Evolutionary conservation across 225 moss, liverwort and hornwort genomes (phyloP).

Genomic region (Pseudisothecium myosuroides): DNA sequence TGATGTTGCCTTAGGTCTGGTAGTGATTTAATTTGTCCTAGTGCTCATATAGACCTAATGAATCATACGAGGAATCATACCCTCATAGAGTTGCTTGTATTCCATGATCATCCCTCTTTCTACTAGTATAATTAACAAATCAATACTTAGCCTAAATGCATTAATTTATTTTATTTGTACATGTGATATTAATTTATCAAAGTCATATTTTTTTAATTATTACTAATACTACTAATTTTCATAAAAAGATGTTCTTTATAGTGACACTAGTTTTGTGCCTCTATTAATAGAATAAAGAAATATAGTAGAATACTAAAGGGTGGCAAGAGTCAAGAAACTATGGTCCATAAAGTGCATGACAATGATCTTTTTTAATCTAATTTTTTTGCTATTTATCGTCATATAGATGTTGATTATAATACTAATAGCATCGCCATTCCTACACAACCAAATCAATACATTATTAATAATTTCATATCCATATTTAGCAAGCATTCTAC

Average conservation of each 20-base stretch:
- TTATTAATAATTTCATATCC: background rate
- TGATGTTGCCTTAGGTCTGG: accelerated
- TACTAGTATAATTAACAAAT: background rate
- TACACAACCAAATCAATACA: background rate
- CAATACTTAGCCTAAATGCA: background rate
- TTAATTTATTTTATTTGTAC: background rate
- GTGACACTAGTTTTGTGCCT: background rate
- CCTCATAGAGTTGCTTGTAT: background rate
- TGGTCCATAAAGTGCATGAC: background rate
- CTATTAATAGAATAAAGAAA: background rate
- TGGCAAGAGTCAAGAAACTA: background rate
- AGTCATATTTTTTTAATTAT: accelerated
- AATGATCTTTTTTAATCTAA: accelerated
- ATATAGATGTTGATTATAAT: background rate
- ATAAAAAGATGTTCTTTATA: too few relatives aligned
- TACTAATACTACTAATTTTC: background rate
- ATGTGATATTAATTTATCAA: background rate
- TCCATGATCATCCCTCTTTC: too few relatives aligned
- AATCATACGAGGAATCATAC: background rate
- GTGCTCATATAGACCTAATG: background rate
- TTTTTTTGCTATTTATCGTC: background rate
- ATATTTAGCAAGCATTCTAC: accelerated
- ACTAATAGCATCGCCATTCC: background rate
- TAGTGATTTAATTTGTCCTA: background rate
- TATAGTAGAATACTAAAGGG: background rate